A percentile compares a stretch with the other conserved stretches of the same genome.
These are phyloP conservation scores for Pichia cactophila DNA, from an alignment of 1,139 yeast genomes.

Conservation along the genomic window DNA sequence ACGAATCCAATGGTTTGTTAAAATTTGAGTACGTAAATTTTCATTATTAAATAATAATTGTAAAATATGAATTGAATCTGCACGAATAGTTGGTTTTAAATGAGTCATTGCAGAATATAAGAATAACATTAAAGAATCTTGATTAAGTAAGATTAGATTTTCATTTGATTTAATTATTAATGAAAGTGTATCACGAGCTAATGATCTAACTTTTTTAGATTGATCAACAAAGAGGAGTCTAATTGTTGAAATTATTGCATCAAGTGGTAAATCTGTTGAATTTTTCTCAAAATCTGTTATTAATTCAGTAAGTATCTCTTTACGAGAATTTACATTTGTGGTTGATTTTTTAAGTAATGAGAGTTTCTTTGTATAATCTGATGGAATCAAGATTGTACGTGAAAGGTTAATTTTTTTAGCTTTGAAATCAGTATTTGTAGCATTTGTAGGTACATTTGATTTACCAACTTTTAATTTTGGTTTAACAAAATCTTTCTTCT, in stretches of 20 bases:
- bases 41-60: slow-evolving; percentile 39
- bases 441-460: slow-evolving; percentile 48
- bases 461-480: slow-evolving; percentile 87
- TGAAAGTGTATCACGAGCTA: slow-evolving; percentile 11
- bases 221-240: slow-evolving; percentile 58
- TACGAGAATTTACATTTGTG: slow-evolving; percentile 18
- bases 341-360: slow-evolving; percentile 57
- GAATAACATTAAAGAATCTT: slow-evolving; percentile 59
- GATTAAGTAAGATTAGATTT: slow-evolving; percentile 39
- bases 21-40: slow-evolving; percentile 37
- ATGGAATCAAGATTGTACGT: slow-evolving; percentile 7
- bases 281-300: slow-evolving; percentile 11
- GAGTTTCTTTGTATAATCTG: slow-evolving; percentile 49
- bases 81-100: slow-evolving; percentile 64
- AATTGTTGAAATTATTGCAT: slow-evolving; percentile 48
- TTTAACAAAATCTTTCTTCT: slow-evolving; percentile 70
- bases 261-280: slow-evolving; percentile 36
- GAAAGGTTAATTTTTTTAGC: slow-evolving; percentile 48
- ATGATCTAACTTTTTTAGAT: slow-evolving; percentile 51
- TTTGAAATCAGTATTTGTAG: slow-evolving; percentile 78
- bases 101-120: slow-evolving; percentile 96
- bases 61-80: slow-evolving; percentile 60
- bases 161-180: slow-evolving; percentile 11
- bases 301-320: slow-evolving; percentile 16
- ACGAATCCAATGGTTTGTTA: slow-evolving; percentile 22